Evolutionary conservation across 148 eudicot species (phyloP), one percentile per base, ranked within the genome.

Genomic region (Fagopyrum esculentum): DNA sequence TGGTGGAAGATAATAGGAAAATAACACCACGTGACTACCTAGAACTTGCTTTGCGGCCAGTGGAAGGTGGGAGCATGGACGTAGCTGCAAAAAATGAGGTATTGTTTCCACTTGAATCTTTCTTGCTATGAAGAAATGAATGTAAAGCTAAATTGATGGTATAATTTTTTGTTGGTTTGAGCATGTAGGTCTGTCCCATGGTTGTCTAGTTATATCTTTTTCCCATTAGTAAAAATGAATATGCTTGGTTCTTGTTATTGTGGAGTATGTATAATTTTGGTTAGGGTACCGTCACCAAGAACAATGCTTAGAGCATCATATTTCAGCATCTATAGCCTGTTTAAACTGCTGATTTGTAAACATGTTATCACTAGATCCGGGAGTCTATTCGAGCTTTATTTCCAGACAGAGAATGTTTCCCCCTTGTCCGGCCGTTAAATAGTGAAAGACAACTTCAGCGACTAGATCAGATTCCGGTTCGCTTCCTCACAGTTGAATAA

Each of bases 11-110:
- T 78, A 87, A 92, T 71, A 85, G 88, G 83, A 90, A 76, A 84
- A 95, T 95, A 64, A 92, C 99, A 44, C 97, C 99, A 35, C 96
- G 99, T 74, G 99, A 95, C 85, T 92, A 95, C 83, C 87, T 95
- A 66, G 97, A 95, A 83, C 86, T 92, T 75, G 99, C 99, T 80
- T 69, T 92, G 80, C 85, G 92, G 78, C 88, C 99, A 29, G 92
- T 87, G 4, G 86, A 86, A 77, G 96, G 96, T 52, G 80, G 89
- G 75, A 86, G 80, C 64, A 87, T 81, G 78, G 97, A 95, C 77
- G 77, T 95, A 52, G 86, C 91, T 74, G 84, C 99, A 26, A 95
- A 95, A 79, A 95, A 95, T 83, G 97, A 95, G 99, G 98, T 95
- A 75, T 47, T 55, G 43, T 71, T 17, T 15, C 8, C 22, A 11